Evolutionary conservation across 208 protist species (phyloP).

Genomic region (Sergeia podlipaevii): DNA sequence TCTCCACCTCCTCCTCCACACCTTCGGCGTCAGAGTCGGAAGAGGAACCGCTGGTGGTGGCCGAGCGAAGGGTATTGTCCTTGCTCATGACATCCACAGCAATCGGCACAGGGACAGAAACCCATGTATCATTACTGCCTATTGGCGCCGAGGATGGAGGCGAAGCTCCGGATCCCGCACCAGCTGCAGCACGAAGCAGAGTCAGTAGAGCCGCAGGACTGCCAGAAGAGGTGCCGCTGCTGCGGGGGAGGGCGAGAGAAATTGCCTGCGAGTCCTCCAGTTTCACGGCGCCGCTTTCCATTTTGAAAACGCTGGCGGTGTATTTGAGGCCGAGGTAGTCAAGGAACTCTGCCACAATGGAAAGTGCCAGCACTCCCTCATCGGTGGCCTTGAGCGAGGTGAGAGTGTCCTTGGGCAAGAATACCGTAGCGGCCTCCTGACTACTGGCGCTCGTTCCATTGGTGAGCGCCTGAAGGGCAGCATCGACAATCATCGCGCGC

Average conservation of each 20-base stretch:
- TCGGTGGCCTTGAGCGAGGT: constrained; percentile 26
- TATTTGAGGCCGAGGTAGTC: constrained; percentile 71
- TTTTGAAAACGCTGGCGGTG: constrained; percentile 66
- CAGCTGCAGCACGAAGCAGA: too few species aligned
- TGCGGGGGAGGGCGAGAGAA: background rate
- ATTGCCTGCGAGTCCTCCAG: background rate
- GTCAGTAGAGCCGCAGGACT: background rate
- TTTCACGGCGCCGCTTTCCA: constrained; percentile 42
- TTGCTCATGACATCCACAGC: too few species aligned
- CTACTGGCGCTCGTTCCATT: background rate
- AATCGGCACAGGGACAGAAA: too few species aligned
- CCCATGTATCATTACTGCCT: too few species aligned
- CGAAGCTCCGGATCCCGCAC: too few species aligned
- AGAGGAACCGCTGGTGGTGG: background rate
- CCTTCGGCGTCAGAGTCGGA: background rate
- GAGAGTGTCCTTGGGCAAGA: constrained; percentile 40
- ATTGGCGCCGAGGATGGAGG: too few species aligned
- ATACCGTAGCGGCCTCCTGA: constrained; percentile 15
- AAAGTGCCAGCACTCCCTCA: constrained; percentile 41
- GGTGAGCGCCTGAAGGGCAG: constrained; percentile 43
- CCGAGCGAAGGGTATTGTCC: background rate
- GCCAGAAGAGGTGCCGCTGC: background rate
- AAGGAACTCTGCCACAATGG: constrained; percentile 62
- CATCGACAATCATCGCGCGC: constrained; percentile 87
- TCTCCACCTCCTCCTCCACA: constrained; percentile 7